Percentiles rank a stretch among this genome's conserved stretches.
Conservation (phyloP, 1,284 basidiomycete genomes). For the Filobasidium uniguttulatum region DNA sequence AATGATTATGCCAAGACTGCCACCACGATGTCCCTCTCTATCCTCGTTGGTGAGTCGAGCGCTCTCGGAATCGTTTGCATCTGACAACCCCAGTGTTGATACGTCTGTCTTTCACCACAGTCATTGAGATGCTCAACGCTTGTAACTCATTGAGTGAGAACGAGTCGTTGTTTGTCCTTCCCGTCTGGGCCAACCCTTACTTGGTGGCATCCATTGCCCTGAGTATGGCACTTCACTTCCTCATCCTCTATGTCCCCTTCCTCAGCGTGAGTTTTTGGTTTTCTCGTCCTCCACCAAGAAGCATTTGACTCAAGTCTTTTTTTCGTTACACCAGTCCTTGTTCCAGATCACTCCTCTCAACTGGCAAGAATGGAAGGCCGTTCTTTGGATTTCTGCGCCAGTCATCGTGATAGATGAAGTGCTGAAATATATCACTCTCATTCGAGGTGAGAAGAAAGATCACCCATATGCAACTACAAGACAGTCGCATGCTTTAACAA, state of each 20-base stretch:
- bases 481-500: conserved; percentile 4
- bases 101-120: conserved; percentile 21
- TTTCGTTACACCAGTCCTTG: conserved; percentile 44
- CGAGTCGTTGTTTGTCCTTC: conserved; percentile 74
- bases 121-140: conserved; percentile 98
- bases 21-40: conserved; percentile 89
- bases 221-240: conserved; percentile 82
- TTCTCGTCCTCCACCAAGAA: neutral
- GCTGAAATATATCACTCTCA: conserved; percentile 69
- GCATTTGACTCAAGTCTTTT: conserved; percentile 3
- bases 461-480: neutral
- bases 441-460: conserved; percentile 20
- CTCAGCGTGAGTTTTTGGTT: conserved; percentile 53
- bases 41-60: conserved; percentile 54
- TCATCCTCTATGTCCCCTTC: conserved; percentile 89
- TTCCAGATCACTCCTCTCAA: conserved; percentile 88
- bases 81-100: neutral
- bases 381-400: conserved; percentile 73
- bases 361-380: conserved; percentile 89
- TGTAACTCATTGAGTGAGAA: conserved; percentile 99
- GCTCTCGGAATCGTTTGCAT: neutral
- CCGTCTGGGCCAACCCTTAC: conserved; percentile 86
- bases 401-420: conserved; percentile 82
- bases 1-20: conserved; percentile 71
- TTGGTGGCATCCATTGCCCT: conserved; percentile 75